Evolutionary conservation across 2,329 filamentous ascomycete genomes (phyloP), one percentile per base, ranked within the genome.

Genomic region (Pseudogymnoascus sp.): DNA sequence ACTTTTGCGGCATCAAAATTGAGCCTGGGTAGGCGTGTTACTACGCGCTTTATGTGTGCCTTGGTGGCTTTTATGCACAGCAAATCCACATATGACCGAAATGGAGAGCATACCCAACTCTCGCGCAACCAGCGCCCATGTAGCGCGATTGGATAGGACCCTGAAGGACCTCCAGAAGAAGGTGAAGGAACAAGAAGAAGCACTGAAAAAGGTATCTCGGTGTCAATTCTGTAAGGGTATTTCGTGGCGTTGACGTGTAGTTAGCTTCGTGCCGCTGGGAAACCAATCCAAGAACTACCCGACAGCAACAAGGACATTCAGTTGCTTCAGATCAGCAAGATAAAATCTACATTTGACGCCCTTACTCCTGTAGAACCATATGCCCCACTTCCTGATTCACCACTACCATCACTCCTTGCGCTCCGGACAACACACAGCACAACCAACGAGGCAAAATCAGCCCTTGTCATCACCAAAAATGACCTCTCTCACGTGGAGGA

Each of bases 401-500:
- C 87, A 5, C 75, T 95, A 5, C 89, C 90, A 3, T 84, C 87
- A 5, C 78, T 96, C 4, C 73, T 95, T 42, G 89, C 90, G 5
- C 75, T 91, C 62, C 85, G 88, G 61, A 85, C 83, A 69, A 86
- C 88, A 2, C 82, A 87, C 64, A 79, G 82, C 63, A 86, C 85
- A 14, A 82, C 89, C 59, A 74, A 80, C 64, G 86, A 90, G 68
- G 88, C 86, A 16, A 85, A 84, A 67, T 76, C 78, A 18, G 86
- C 86, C 62, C 79, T 90, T 11, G 71, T 73, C 4, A 73, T 77
- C 3, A 81, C 82, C 37, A 73, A 73, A 12, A 64, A 74, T 5
- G 74, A 76, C 1, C 73, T 82, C 4, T 76, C 81, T 56, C 72
- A 77, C 25, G 74, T 78, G 1, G 76, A 77, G 65, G 77, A 77